Percentiles rank a stretch among this genome's conserved stretches.
Evolutionary conservation across 2,329 filamentous ascomycete species (phyloP).

Genomic region (Cryphonectria parasitica): DNA sequence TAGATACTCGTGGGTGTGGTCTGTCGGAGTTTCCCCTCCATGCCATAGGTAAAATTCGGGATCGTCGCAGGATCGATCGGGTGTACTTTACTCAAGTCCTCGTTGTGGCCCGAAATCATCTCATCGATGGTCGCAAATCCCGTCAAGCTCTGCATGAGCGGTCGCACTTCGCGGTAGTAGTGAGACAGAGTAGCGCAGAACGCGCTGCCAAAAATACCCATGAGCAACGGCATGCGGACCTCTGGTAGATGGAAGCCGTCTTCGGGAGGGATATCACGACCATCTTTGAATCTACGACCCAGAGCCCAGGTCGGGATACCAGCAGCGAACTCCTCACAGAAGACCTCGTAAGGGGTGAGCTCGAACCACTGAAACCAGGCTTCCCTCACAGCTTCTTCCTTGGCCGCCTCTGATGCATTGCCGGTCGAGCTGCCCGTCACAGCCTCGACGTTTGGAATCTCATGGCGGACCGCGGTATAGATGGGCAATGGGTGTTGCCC

Average conservation of each 20-base stretch:
- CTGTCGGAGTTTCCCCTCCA: slow-evolving; percentile 74
- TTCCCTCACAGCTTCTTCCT: slow-evolving; percentile 62
- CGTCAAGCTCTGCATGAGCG: slow-evolving; percentile 72
- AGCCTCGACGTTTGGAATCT: slow-evolving; percentile 73
- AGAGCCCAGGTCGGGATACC: slow-evolving; percentile 96
- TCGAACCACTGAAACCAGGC: slow-evolving; percentile 99
- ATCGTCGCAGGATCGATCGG: slow-evolving; percentile 91
- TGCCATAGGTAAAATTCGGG: slow-evolving; percentile 85
- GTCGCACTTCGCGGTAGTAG: slow-evolving; percentile 94
- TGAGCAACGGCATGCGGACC: slow-evolving; percentile 76
- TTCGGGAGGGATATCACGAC: slow-evolving; percentile 66
- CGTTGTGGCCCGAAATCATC: slow-evolving; percentile 79
- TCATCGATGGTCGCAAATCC: slow-evolving; percentile 80
- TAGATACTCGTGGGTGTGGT: slow-evolving; percentile 81
- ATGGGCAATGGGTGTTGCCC: slow-evolving; percentile 89
- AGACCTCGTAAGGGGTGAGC: slow-evolving; percentile 91
- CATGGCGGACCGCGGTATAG: slow-evolving; percentile 92
- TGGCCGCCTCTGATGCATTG: slow-evolving; percentile 50
- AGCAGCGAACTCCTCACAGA: slow-evolving; percentile 87
- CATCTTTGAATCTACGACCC: slow-evolving; percentile 78
- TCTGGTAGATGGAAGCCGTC: slow-evolving; percentile 78
- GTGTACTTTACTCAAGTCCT: slow-evolving; percentile 88
- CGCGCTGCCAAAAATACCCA: slow-evolving; percentile 96
- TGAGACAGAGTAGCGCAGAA: slow-evolving; percentile 96
- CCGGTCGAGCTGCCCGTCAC: slow-evolving; percentile 41